Conservation (phyloP, 257 asterid species). For the Rhazya stricta region DNA sequence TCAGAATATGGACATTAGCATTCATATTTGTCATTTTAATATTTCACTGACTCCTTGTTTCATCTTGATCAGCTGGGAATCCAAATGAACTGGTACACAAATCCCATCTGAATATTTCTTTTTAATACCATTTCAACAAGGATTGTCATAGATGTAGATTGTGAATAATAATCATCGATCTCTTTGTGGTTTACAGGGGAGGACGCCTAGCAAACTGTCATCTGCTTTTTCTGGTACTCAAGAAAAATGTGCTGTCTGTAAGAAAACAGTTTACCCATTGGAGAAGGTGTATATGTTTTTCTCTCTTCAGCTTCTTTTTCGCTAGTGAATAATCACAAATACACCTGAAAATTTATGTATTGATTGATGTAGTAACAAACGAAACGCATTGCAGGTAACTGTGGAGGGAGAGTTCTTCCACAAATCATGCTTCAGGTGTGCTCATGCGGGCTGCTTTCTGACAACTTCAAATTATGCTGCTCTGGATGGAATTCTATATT, state of each 20-base stretch:
- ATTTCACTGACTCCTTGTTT: constrained; percentile 1
- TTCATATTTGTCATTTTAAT: too few relatives aligned
- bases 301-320: background rate
- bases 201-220: constrained; percentile 44
- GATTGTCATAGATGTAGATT: too few relatives aligned
- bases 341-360: background rate
- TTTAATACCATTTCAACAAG: background rate
- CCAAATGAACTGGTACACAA: constrained; percentile 26
- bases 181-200: constrained; percentile 20
- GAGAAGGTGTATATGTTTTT: constrained; percentile 28
- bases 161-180: background rate
- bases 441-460: constrained; percentile 74
- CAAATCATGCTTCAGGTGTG: constrained; percentile 73
- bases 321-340: background rate
- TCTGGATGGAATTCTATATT: constrained; percentile 66
- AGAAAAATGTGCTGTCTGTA: constrained; percentile 41
- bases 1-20: background rate
- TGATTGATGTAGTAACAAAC: background rate
- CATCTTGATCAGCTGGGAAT: constrained; percentile 21
- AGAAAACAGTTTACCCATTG: constrained; percentile 45
- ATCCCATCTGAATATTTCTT: background rate
- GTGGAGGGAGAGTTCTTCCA: constrained; percentile 72
- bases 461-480: constrained; percentile 79
- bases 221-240: constrained; percentile 44
- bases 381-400: constrained; percentile 41